phyloP scores from a whole-genome alignment of 2,329 filamentous ascomycete genomes.

The Ilyonectria destructans region DNA sequence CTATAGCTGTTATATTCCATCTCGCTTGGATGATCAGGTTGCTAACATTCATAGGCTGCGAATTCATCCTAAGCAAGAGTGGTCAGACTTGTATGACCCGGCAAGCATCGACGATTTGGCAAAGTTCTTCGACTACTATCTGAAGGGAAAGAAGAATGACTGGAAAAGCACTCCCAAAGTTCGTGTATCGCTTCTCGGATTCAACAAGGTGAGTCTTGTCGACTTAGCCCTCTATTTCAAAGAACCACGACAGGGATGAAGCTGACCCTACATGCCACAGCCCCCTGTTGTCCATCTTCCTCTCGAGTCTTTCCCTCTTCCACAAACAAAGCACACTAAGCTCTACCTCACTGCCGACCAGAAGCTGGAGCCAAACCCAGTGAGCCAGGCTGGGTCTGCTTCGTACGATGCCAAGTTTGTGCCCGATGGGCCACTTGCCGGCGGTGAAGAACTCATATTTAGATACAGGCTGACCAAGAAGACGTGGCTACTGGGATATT shows the following conservation, averaged over 20 bases:
- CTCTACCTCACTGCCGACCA: not conserved
- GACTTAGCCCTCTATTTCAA: not conserved
- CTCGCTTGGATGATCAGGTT: no score
- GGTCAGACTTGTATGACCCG: slow-evolving; percentile 13
- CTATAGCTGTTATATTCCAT: no score
- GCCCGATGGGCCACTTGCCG: not conserved
- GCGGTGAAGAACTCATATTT: not conserved
- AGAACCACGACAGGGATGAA: not conserved
- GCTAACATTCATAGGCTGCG: not conserved
- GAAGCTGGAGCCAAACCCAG: not conserved
- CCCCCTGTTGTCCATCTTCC: not conserved
- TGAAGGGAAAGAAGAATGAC: slow-evolving; percentile 6
- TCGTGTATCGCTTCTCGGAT: slow-evolving; percentile 1
- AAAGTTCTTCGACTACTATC: slow-evolving; percentile 14
- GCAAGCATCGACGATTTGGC: slow-evolving; percentile 5
- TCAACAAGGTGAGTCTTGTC: slow-evolving; percentile 1
- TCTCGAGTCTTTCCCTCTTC: not conserved
- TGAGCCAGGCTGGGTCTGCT: not conserved
- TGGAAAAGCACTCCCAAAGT: not conserved
- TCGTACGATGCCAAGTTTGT: slow-evolving; percentile 18
- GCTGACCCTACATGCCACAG: not conserved
- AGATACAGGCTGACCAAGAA: not conserved
- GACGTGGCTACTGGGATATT: slow-evolving; percentile 12
- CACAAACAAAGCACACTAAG: not conserved
- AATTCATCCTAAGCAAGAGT: slow-evolving; percentile 13